Conservation (phyloP, 345 rosid species). For the Brassica napus region DNA sequence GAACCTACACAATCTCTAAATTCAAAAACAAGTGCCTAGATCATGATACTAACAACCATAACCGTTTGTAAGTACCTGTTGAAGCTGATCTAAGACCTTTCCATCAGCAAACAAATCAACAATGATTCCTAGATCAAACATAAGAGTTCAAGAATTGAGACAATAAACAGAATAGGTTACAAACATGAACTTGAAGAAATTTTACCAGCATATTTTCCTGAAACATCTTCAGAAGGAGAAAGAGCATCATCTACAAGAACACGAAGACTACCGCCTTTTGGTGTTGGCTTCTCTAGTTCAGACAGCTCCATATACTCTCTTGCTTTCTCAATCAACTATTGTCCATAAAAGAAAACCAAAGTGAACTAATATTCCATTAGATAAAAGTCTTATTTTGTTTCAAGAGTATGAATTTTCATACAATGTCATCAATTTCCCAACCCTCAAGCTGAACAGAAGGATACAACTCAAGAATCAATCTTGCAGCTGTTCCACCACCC, state of each 20-base stretch:
- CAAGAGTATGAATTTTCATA: slow-evolving; percentile 39
- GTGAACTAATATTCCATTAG: not conserved
- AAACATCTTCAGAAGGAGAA: slow-evolving; percentile 39
- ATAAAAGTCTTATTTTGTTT: not conserved
- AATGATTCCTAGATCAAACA: slow-evolving; percentile 52
- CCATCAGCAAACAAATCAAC: slow-evolving; percentile 77
- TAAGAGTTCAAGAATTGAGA: slow-evolving; percentile 17
- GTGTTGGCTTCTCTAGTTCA: slow-evolving; percentile 58
- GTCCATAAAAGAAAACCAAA: slow-evolving; percentile 27
- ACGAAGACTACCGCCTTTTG: slow-evolving; percentile 56
- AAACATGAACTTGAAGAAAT: too few species aligned
- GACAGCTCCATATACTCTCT: slow-evolving; percentile 67
- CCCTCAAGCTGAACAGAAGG: slow-evolving; percentile 77
- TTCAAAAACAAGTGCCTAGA: not conserved
- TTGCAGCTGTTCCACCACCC: slow-evolving; percentile 97
- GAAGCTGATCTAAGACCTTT: slow-evolving; percentile 62
- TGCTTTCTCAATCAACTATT: slow-evolving; percentile 67
- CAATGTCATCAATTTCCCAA: slow-evolving; percentile 75
- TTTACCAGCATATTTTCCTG: slow-evolving; percentile 61
- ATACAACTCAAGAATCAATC: slow-evolving; percentile 75
- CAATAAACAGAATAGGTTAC: not conserved
- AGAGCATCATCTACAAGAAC: slow-evolving; percentile 69
- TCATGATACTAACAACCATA: not conserved
- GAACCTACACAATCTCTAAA: slow-evolving; percentile 38
- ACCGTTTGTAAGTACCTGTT: slow-evolving; percentile 49